Evolutionary conservation across 345 rosid genomes (phyloP), one percentile per base, ranked within the genome.

Genomic region (Turritis glabra): DNA sequence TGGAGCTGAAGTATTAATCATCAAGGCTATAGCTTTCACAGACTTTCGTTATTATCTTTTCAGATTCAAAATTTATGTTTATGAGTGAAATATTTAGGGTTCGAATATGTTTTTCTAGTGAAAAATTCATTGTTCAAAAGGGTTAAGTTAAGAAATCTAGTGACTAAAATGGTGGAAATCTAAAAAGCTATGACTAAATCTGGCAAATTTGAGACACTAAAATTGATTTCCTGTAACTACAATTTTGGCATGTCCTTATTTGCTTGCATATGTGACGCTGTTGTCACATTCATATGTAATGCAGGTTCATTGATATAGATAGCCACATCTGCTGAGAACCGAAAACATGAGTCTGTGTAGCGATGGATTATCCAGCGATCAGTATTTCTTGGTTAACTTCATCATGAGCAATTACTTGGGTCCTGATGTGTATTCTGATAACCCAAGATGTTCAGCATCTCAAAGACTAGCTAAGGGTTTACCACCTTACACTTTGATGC

Each of bases 351-450:
- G 69, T 53, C 74, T 73, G 44, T 37, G 64, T 21, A 60, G 53
- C 47, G 26, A 72, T 19, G 71, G 69, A 26, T 64, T 68, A 65
- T 70, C 68, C 1, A 57, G 62, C 35, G 85, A 85, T 71, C 88
- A 80, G 59, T 64, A 72, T 71, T 85, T 86, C 85, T 80, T 86
- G 84, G 72, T 84, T 38, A 79, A 80, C 64, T 86, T 88, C 76
- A 71, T 85, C 41, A 84, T 86, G 90, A 66, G 84, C 46, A 80
- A 78, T 70, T 89, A 82, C 55, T 63, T 89, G 73, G 91, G 91
- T 70, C 93, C 93, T 61, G 93, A 86, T 80, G 76, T 89, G 56
- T 85, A 64, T 69, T 84, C 85, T 60, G 93, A 86, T 80, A 80
- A 78, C 60, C 89, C 89, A 74, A 81, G 89, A 73, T 52, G 76